Evolutionary conservation across 495 filamentous ascomycete genomes (phyloP), one percentile per base, ranked within the genome.

Genomic region (Aspergillus leporis): DNA sequence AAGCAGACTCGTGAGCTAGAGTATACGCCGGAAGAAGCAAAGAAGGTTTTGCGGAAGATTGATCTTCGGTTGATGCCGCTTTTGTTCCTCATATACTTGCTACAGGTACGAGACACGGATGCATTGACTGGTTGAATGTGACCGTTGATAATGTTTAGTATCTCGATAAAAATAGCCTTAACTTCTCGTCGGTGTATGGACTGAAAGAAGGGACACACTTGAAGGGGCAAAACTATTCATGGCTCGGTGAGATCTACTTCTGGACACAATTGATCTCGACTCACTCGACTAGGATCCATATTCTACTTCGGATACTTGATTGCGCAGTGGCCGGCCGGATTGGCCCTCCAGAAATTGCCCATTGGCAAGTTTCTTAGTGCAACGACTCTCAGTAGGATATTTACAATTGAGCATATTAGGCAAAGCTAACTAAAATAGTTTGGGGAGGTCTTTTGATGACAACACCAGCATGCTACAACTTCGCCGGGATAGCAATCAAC

Each of bases 161-260:
- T 55, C 69, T 86, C 6, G 84, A 87, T 59, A 87, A 87, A 66
- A 80, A 80, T 34, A 80, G 76, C 25, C 78, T 87, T 65, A 85
- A 83, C 58, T 87, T 81, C 58, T 81, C 85, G 3, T 81, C 79
- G n/a, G 82, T 84, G 0, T 86, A 81, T 61, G 84, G 83, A 0
- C 59, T 86, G 30, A 74, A 83, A 48, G 61, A 76, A 55, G 84
- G 75, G 5, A 82, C 82, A 0, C 51, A 81, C 36, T 58, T 86
- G 13, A 63, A 72, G 0, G 83, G 82, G 13, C 78, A 84, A 58
- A 77, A 87, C 28, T 86, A 85, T 64, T 80, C 80, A 19, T 87
- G 84, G 85, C 74, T 83, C 0, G 66, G 73, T 69, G 51, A 21
- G 64, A 28, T 16, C 16, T 21, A n/a, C 41, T 48, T 50, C 28